Evolutionary conservation across 1,139 yeast genomes (phyloP).

Genomic region (Kodamaea ohmeri): DNA sequence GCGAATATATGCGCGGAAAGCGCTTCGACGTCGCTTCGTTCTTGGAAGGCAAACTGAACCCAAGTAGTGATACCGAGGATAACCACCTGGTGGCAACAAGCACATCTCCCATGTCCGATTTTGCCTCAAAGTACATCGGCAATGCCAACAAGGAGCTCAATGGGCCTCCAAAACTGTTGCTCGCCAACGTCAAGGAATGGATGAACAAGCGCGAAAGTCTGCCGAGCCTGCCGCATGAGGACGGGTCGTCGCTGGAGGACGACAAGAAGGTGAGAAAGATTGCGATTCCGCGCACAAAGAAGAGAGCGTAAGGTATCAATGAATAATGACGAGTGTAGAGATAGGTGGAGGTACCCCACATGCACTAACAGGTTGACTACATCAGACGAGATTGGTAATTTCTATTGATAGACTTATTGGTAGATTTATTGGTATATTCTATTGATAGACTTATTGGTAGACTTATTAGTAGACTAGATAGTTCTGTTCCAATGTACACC

Average conservation of each 20-base stretch:
- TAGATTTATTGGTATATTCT: no score
- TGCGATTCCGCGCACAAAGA: constrained; percentile 11
- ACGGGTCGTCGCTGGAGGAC: constrained; percentile 13
- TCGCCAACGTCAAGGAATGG: constrained; percentile 70
- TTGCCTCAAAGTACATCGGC: constrained; percentile 60
- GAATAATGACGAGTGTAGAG: neutral
- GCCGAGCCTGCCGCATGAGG: constrained; percentile 12
- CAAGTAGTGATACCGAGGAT: constrained; percentile 34
- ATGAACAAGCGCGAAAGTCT: constrained; percentile 38
- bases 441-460: no score
- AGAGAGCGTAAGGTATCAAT: neutral
- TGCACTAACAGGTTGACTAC: no score
- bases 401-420: no score
- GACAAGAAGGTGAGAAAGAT: constrained; percentile 13
- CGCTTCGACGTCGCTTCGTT: constrained; percentile 40
- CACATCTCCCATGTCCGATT: constrained; percentile 54
- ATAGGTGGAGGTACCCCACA: neutral
- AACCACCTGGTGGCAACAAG: constrained; percentile 17
- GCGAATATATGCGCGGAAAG: constrained; percentile 64
- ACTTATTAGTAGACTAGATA: no score
- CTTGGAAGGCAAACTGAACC: constrained; percentile 24
- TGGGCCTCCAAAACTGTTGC: constrained; percentile 38
- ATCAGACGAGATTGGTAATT: no score
- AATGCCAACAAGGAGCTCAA: constrained; percentile 49
- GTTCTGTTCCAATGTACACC: no score